Evolutionary conservation across 345 rosid species (phyloP).

Genomic region (Bruguiera parviflora): DNA sequence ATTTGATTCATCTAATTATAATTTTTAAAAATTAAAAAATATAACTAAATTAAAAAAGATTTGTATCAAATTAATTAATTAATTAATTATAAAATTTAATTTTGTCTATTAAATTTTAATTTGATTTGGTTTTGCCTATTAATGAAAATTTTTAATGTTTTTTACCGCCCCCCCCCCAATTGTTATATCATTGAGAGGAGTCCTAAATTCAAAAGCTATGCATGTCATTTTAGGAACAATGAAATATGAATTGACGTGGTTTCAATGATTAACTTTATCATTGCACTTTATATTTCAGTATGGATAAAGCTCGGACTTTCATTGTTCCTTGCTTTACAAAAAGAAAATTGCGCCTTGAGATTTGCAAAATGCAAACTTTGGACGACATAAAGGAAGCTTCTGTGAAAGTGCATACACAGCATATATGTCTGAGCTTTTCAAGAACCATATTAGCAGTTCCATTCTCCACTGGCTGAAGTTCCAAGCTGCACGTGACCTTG

Average conservation of each 20-base stretch:
- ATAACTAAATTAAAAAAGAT: too few relatives aligned
- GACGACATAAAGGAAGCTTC: not conserved
- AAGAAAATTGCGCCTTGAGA: not conserved
- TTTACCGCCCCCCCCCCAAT: too few relatives aligned
- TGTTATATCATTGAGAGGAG: too few relatives aligned
- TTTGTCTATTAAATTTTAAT: too few relatives aligned
- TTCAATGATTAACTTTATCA: conserved; percentile 32
- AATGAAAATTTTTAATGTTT: too few relatives aligned
- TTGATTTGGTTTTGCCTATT: too few relatives aligned
- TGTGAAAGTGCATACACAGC: not conserved
- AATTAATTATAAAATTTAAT: too few relatives aligned
- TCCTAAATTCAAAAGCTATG: too few relatives aligned
- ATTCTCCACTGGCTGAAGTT: not conserved
- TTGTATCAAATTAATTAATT: too few relatives aligned
- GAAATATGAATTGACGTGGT: not conserved
- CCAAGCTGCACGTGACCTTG: not conserved
- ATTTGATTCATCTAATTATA: too few relatives aligned
- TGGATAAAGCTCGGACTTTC: conserved; percentile 8
- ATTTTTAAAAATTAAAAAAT: too few relatives aligned
- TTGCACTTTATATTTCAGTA: conserved; percentile 20
- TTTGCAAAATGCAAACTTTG: not conserved
- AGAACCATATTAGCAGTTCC: not conserved
- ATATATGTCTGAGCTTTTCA: not conserved
- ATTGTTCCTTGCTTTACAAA: not conserved
- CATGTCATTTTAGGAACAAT: too few relatives aligned